Base-by-base conservation (phyloP, 805 yeast species). In the Ogataea pini region DNA sequence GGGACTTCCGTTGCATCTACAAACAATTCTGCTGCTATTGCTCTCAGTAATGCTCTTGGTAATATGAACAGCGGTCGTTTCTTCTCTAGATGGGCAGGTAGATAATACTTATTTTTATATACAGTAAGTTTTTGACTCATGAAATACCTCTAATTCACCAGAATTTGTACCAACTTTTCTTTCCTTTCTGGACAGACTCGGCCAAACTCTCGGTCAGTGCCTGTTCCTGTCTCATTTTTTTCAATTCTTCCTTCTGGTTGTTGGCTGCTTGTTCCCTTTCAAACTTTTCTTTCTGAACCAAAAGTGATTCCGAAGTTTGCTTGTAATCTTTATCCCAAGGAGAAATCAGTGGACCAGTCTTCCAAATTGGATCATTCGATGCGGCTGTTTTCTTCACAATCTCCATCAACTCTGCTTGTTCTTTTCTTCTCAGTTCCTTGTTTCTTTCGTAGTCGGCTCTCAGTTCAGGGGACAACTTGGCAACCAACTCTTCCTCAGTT, bases 281-380 rank as follows among this genome's bases (percentile, higher is more conserved):
- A 51, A 76, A 76, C 38, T 66, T 62, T 52, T 77, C 78, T 46
- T 73, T 72, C 39, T 61, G 58, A 20, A 69, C 76, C 61, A 57
- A 70, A 64, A 61, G 64, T 50, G 59, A 66, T 57, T 49, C 75
- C 17, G 71, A 64, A 4, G 63, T 50, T 10, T 60, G 56, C 36
- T 47, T 48, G 47, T 53, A 50, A 40, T 78, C 75, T 48, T 75
- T 61, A 46, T 78, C 92, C 78, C 86, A 85, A 0, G 95, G 94
- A 1, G 85, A 77, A 37, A 72, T 69, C 32, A 87, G 76, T 1
- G 81, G 72, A 0, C 91, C 95, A 0, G 95, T 82, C 62, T 78
- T 84, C 96, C 96, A 87, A 42, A 86, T 80, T 0, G 96, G 96
- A 47, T 86, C 89, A 55, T 82, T 75, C 13, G 89, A 82, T 1